Percentiles rank a stretch among this genome's conserved stretches.
phyloP scores from a whole-genome alignment of 78 protist genomes.

The Capsaspora owczarzaki region DNA sequence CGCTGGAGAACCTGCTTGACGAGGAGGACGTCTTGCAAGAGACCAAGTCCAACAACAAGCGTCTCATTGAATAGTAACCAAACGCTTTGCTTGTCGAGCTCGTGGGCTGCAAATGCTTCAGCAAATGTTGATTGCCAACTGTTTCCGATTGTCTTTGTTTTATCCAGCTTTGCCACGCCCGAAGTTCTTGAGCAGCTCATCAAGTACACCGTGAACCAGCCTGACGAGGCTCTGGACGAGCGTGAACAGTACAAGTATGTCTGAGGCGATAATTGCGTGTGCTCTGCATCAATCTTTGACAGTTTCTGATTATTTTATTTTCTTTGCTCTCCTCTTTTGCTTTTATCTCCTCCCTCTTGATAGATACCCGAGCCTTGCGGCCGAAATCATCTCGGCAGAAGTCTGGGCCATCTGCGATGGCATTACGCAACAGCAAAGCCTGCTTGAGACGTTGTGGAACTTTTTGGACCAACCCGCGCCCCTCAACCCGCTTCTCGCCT shows the following conservation, averaged over 20 bases:
- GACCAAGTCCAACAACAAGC: conserved; percentile 47
- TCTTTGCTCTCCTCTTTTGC: neutral
- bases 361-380: neutral
- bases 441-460: neutral
- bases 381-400: neutral
- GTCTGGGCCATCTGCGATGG: neutral
- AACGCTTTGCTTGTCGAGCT: neutral
- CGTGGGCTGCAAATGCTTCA: neutral
- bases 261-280: neutral
- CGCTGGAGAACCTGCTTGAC: conserved; percentile 47
- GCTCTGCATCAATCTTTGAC: neutral
- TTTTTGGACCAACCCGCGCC: neutral
- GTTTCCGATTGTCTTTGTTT: neutral
- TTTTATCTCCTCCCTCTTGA: neutral
- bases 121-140: neutral
- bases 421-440: neutral
- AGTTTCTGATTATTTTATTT: neutral
- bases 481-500: conserved; percentile 7
- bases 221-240: conserved; percentile 50
- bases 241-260: conserved; percentile 38
- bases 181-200: conserved; percentile 37
- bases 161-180: conserved; percentile 32
- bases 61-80: conserved; percentile 48
- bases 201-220: conserved; percentile 35
- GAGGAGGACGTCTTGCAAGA: conserved; percentile 65